Evolutionary conservation across 768 basidiomycete species (phyloP), one percentile per base, ranked within the genome.

Genomic region (Chalciporus sphaerocephalus): DNA sequence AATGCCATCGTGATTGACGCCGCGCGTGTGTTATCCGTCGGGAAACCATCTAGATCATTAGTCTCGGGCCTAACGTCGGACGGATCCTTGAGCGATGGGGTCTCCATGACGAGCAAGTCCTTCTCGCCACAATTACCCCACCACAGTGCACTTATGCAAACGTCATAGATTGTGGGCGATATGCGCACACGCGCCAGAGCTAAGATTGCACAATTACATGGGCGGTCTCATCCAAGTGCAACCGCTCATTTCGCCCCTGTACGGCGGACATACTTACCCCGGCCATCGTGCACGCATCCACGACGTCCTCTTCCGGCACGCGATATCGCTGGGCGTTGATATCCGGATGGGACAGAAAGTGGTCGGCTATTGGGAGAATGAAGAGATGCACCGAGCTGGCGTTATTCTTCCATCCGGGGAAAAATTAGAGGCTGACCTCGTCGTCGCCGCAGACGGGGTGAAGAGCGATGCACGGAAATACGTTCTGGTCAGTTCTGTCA

Each of bases 401-500:
- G 51, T 65, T 18, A 38, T 59, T 30, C 42, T 48, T 18, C 45
- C 47, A n/a, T 59, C 25, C 4, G 45, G 58, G 1, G 54, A 59
- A 42, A 41, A 5, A 15, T 23, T 59, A 12, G 41, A 40, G 5
- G 57, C 52, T 11, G 63, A 66, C 50, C 21, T 62, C 22, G 53
- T 68, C 28, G 46, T 68, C 30, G 59, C 52, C 30, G 62, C 58
- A 3, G 67, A 67, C 21, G 63, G 65, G 12, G 22, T 57, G 33
- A 58, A 55, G 39, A 62, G 55, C 36, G 39, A 18, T 22, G 63
- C 56, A 24, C 49, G 54, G 23, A 30, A 46, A 32, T 53, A 55
- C 17, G 56, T 65, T 15, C 36, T 65, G 24, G 61, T 58, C 23
- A 20, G 18, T 50, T 23, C 15, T 16, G 16, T 44, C 20, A 17